These are phyloP conservation scores for Suhomyces terraborum DNA, from an alignment of 1,139 yeast genomes.

Conservation along the genomic window DNA sequence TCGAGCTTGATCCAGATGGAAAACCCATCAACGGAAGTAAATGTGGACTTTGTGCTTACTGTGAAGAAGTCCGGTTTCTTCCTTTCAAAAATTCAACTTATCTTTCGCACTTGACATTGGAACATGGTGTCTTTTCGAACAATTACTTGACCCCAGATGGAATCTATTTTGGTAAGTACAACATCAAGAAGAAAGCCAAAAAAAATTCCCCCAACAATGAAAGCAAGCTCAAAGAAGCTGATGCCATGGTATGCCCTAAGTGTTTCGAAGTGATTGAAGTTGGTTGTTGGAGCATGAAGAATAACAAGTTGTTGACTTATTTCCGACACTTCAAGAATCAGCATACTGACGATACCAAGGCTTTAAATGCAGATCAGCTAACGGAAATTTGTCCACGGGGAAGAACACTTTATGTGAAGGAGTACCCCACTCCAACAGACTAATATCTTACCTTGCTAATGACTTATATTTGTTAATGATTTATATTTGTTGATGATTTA, in stretches of 20 bases:
- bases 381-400: constrained; percentile 15
- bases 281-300: constrained; percentile 23
- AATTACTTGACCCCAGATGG: constrained; percentile 31
- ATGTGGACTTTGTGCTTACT: constrained; percentile 39
- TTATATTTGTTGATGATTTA: no score
- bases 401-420: constrained; percentile 15
- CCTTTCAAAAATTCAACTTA: constrained; percentile 38
- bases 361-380: constrained; percentile 5
- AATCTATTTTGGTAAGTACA: constrained; percentile 19
- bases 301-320: constrained; percentile 23
- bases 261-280: constrained; percentile 23
- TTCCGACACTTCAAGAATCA: constrained; percentile 23
- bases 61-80: constrained; percentile 31
- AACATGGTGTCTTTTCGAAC: constrained; percentile 39
- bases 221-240: constrained; percentile 12
- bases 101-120: constrained; percentile 37
- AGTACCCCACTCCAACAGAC: no score
- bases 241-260: constrained; percentile 23
- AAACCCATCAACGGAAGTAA: constrained; percentile 25
- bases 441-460: not conserved
- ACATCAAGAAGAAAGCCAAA: constrained; percentile 4
- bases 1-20: constrained; percentile 25
- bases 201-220: not conserved
- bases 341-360: constrained; percentile 12
- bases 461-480: no score